Conservation (phyloP, 2,329 filamentous ascomycete genomes). For the Penicillium palitans region DNA sequence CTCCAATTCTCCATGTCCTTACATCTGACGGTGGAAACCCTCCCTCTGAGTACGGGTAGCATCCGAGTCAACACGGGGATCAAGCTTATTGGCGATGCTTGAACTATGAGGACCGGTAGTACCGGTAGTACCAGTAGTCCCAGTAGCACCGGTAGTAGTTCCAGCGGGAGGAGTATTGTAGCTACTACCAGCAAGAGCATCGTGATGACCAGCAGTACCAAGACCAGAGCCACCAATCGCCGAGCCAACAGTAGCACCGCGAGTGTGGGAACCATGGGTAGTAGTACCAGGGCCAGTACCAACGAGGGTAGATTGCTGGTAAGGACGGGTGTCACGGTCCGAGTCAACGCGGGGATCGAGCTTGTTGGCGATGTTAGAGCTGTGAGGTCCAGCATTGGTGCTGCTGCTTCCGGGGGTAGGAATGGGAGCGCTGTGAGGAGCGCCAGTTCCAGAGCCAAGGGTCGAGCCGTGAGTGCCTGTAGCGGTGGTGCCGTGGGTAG, state of each 20-base stretch:
- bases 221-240: not conserved
- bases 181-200: slow-evolving; percentile 1
- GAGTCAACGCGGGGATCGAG: slow-evolving; percentile 36
- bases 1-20: not conserved
- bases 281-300: not conserved
- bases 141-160: not conserved
- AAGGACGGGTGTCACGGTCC: slow-evolving; percentile 34
- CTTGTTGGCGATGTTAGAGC: slow-evolving; percentile 35
- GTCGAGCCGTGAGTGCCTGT: slow-evolving; percentile 12
- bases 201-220: not conserved
- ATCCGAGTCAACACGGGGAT: slow-evolving; percentile 21
- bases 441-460: not conserved
- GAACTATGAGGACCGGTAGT: slow-evolving; percentile 14
- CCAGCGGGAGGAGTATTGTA: not conserved
- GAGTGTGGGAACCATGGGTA: not conserved
- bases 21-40: slow-evolving; percentile 1
- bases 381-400: slow-evolving; percentile 40
- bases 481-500: not conserved
- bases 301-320: slow-evolving; percentile 2
- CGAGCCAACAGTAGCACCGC: not conserved
- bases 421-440: not conserved
- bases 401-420: not conserved
- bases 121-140: not conserved
- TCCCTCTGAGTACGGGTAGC: not conserved
- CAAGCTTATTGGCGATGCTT: slow-evolving; percentile 30